Base-by-base conservation (phyloP, 345 rosid species). In the Eucalyptus melliodora region DNA sequence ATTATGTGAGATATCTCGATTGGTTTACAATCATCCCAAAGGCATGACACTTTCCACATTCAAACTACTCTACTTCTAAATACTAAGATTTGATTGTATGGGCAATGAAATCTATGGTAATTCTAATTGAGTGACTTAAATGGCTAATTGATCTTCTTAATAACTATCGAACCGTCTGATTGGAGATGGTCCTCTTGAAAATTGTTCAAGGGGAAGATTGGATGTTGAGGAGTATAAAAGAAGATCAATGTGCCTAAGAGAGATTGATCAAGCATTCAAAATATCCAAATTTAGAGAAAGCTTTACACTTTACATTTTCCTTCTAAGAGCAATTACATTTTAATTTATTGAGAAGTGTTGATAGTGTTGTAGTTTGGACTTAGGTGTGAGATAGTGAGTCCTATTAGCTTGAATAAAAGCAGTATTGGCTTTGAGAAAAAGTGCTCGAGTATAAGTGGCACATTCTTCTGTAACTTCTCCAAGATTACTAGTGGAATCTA, bases 131-230 rank as follows among this genome's bases (percentile, higher is more conserved):
- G 13, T 2, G 8, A 5, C n/a, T 27, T 60, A 6, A 60, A 60
- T 27, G 67, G 67, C 15, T 60, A 26, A 60, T 60, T 60, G 67
- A 60, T 60, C 67, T 60, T 60, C 67, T 60, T 4, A 27, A 60
- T 4, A 60, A 26, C 6, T 11, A 6, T 60, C 0, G 15, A 12
- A 60, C 1, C 1, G 0, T 60, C 0, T 26, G 16, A 11, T 60
- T 27, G 15, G n/a, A 60, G 67, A 60, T 60, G 31, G 30, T 60
- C n/a, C 15, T 60, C n/a, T 26, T 60, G n/a, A 60, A 60, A 27
- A 60, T 60, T 26, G 67, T 60, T 27, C 67, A 60, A 26, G 15
- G 67, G 31, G 15, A 60, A 60, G n/a, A 11, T 60, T 60, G n/a
- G 30, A 60, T 60, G 67, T 60, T 6, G 67, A 60, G n/a, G 30